These are phyloP conservation scores for Aureobasidium leucospermi DNA, from an alignment of 2,329 filamentous ascomycete species.

Conservation along the genomic window DNA sequence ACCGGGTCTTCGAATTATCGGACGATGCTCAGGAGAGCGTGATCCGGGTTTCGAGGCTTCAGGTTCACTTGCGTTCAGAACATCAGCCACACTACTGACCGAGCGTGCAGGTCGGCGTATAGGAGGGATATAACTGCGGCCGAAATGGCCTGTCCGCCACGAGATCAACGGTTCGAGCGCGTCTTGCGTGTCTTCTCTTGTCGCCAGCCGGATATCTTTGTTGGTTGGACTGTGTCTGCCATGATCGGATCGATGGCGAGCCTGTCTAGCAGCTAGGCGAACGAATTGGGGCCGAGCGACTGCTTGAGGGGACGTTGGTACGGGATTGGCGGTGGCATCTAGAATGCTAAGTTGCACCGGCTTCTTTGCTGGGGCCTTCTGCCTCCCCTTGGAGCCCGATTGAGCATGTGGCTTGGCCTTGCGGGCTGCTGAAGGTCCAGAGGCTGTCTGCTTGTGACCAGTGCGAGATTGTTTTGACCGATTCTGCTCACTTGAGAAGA, in stretches of 20 bases:
- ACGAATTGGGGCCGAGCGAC: conserved; percentile 46
- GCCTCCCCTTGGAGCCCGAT: background rate
- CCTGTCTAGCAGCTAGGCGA: conserved; percentile 47
- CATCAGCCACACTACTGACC: background rate
- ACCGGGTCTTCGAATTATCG: background rate
- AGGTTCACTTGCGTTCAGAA: too few relatives aligned
- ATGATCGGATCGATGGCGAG: conserved; percentile 39
- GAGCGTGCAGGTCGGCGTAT: background rate
- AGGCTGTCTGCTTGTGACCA: background rate
- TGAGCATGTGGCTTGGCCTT: background rate
- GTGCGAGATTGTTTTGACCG: background rate
- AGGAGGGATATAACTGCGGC: background rate
- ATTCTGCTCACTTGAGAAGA: conserved; percentile 19
- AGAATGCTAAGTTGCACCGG: conserved; percentile 40
- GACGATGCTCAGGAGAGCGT: background rate
- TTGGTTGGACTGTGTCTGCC: conserved; percentile 45
- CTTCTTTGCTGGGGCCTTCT: conserved; percentile 13
- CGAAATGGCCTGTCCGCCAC: conserved; percentile 44
- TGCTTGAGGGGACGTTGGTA: conserved; percentile 24
- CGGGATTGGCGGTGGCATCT: conserved; percentile 34
- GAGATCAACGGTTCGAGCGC: conserved; percentile 41
- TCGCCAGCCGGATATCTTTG: conserved; percentile 48
- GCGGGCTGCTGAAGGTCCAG: background rate
- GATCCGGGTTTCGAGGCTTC: background rate
- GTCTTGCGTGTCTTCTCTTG: conserved; percentile 47